phyloP scores from a whole-genome alignment of 129 eudicot species.

The Solidago caesia region DNA sequence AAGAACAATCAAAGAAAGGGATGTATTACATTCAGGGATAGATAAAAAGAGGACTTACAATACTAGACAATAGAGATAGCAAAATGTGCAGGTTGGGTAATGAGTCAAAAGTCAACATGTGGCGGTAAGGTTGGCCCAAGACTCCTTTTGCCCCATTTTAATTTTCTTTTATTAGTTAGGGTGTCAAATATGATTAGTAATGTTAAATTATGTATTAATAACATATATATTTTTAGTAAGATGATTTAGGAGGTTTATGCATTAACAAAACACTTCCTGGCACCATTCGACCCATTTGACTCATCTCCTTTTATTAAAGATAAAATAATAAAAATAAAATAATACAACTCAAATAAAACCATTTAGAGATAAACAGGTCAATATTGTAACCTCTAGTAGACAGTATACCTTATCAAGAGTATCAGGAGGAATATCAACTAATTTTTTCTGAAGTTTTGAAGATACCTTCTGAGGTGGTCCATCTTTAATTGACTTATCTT shows the following conservation, averaged over 20 bases:
- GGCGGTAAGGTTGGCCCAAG: background rate
- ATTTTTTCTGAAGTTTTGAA: constrained; percentile 34
- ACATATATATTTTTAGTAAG: background rate
- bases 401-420: constrained; percentile 67
- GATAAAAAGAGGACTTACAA: constrained; percentile 1
- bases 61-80: background rate
- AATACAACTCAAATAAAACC: background rate
- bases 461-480: constrained; percentile 27
- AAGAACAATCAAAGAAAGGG: background rate
- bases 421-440: constrained; percentile 53
- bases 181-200: too few species aligned
- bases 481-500: constrained; percentile 30
- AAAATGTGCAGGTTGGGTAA: background rate
- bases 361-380: background rate
- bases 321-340: background rate
- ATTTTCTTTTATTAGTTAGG: background rate
- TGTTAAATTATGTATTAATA: too few species aligned
- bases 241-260: background rate
- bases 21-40: background rate
- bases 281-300: background rate
- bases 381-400: background rate
- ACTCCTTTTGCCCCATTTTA: background rate
- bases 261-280: background rate
- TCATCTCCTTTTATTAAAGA: background rate
- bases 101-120: background rate